Percentiles rank a stretch among this genome's conserved stretches.
These are phyloP conservation scores for Cytidiella melzeri DNA, from an alignment of 768 basidiomycete genomes.

Conservation along the genomic window DNA sequence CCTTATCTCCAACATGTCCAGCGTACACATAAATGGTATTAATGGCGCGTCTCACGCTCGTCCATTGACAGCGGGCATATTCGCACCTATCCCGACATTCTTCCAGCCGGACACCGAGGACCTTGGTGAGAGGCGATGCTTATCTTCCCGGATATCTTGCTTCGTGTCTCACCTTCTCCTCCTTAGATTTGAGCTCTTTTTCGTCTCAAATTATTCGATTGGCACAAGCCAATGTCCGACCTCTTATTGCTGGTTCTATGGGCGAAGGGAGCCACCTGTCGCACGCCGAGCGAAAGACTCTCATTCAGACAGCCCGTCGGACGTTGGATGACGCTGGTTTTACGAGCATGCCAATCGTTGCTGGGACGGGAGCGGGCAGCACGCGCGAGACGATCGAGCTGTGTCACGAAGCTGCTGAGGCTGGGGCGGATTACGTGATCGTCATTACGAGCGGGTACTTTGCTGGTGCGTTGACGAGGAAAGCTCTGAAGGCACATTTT, in stretches of 20 bases:
- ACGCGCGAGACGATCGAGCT: conserved; percentile 79
- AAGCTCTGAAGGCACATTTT: conserved; percentile 76
- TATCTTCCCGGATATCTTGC: not conserved
- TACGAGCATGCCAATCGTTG: conserved; percentile 58
- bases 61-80: conserved; percentile 69
- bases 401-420: conserved; percentile 68
- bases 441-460: conserved; percentile 88
- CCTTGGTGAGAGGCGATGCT: conserved; percentile 78
- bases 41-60: conserved; percentile 31
- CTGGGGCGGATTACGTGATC: conserved; percentile 84
- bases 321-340: conserved; percentile 67
- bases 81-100: conserved; percentile 86
- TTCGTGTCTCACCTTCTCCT: no score
- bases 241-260: conserved; percentile 35
- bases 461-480: conserved; percentile 60
- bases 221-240: conserved; percentile 36
- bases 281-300: conserved; percentile 28
- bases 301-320: conserved; percentile 39
- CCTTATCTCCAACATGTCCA: not conserved
- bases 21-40: conserved; percentile 6
- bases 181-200: conserved; percentile 37
- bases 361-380: conserved; percentile 79
- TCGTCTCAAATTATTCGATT: conserved; percentile 34
- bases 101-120: conserved; percentile 74
- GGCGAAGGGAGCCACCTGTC: conserved; percentile 45